These are phyloP conservation scores for Phytophthora capsici DNA, from an alignment of 352 stramenopile genomes.

Conservation along the genomic window DNA sequence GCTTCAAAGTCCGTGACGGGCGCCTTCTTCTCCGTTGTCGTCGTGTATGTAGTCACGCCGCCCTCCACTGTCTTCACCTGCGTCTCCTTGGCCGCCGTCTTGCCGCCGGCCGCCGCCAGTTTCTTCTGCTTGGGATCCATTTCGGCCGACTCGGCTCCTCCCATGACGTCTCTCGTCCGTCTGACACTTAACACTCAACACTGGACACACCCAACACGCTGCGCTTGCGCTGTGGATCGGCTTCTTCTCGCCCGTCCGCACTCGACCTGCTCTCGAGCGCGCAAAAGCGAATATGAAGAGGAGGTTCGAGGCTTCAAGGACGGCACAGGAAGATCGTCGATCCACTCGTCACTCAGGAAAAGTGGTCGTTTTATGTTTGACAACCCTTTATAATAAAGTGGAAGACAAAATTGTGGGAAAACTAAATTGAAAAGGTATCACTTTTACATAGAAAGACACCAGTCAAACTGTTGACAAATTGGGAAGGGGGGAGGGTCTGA, in stretches of 20 bases:
- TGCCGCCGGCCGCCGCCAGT: conserved; percentile 15
- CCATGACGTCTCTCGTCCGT: conserved; percentile 20
- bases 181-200: conserved; percentile 18
- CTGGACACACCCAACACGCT: conserved; percentile 30
- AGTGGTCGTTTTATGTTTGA: conserved; percentile 11
- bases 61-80: conserved; percentile 24
- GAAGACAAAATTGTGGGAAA: no score
- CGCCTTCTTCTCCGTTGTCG: conserved; percentile 11
- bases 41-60: conserved; percentile 37
- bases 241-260: conserved; percentile 18
- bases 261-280: conserved; percentile 18
- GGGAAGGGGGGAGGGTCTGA: no score
- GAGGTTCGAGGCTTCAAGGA: conserved; percentile 11
- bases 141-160: conserved; percentile 34
- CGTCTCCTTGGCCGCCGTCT: conserved; percentile 4
- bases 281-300: conserved; percentile 31
- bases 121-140: conserved; percentile 28
- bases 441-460: no score
- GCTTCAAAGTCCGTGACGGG: conserved; percentile 33
- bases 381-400: background rate
- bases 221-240: conserved; percentile 17
- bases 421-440: no score
- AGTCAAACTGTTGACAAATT: no score
- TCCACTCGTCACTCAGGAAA: background rate
- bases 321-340: conserved; percentile 14